phyloP scores from a whole-genome alignment of 2,329 filamentous ascomycete species.

The Drechslerella coelobrocha region DNA sequence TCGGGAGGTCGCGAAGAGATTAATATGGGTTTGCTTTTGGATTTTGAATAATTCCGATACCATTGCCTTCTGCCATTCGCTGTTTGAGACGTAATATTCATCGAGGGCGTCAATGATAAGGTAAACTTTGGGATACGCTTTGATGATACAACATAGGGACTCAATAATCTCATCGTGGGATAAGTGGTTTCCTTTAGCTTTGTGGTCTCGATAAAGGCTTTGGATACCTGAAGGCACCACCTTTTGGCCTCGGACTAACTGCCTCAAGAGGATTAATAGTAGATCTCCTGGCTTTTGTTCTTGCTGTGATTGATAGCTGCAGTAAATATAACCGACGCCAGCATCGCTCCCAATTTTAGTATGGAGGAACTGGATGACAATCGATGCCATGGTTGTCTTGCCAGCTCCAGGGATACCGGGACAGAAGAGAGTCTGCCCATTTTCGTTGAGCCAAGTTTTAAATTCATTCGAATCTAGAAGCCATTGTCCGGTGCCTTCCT shows the following conservation, averaged over 20 bases:
- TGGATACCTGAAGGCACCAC: slow-evolving; percentile 55
- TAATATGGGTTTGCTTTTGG: slow-evolving; percentile 2
- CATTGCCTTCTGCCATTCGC: not conserved
- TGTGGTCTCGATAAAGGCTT: slow-evolving; percentile 55
- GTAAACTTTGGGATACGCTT: not conserved
- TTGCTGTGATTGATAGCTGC: slow-evolving; percentile 58
- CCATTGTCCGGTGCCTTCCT: slow-evolving; percentile 61
- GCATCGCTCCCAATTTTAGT: slow-evolving; percentile 47
- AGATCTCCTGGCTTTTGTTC: slow-evolving; percentile 58
- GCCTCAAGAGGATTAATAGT: slow-evolving; percentile 58
- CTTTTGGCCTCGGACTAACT: slow-evolving; percentile 56
- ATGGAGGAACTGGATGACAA: slow-evolving; percentile 55
- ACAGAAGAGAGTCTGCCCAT: slow-evolving; percentile 12
- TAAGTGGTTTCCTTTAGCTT: not conserved
- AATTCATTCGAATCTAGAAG: slow-evolving; percentile 59
- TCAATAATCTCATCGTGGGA: not conserved
- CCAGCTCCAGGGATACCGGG: slow-evolving; percentile 8
- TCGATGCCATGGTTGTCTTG: not conserved
- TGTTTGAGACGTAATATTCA: not conserved
- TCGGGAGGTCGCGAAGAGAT: slow-evolving; percentile 49
- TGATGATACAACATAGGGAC: not conserved
- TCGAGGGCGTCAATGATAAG: not conserved
- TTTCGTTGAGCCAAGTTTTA: slow-evolving; percentile 55
- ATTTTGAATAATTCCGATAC: slow-evolving; percentile 5
- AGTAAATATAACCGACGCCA: slow-evolving; percentile 63